phyloP scores from a whole-genome alignment of 495 filamentous ascomycete species.

The Annulohypoxylon maeteangense region DNA sequence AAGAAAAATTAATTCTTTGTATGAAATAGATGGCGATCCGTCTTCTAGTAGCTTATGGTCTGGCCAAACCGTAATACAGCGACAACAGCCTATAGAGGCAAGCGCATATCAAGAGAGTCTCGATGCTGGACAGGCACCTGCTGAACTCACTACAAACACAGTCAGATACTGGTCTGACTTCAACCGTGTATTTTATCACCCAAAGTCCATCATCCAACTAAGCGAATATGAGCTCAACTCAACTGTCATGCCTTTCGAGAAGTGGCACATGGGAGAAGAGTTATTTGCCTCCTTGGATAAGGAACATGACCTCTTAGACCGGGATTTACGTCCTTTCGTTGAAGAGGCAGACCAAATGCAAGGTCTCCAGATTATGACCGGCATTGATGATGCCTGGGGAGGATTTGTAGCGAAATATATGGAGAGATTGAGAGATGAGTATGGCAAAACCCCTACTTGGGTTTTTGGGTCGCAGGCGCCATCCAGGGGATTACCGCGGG shows the following conservation, averaged over 20 bases:
- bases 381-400: slow-evolving; percentile 91
- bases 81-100: slow-evolving; percentile 70
- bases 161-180: slow-evolving; percentile 98
- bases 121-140: slow-evolving; percentile 71
- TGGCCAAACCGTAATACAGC: slow-evolving; percentile 73
- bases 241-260: slow-evolving; percentile 81
- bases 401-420: slow-evolving; percentile 84
- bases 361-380: slow-evolving; percentile 82
- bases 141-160: slow-evolving; percentile 70
- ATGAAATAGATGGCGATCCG: slow-evolving; percentile 70
- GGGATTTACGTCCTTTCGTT: slow-evolving; percentile 84
- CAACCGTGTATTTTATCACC: slow-evolving; percentile 90
- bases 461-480: slow-evolving; percentile 83
- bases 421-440: slow-evolving; percentile 87
- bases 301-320: slow-evolving; percentile 87
- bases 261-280: slow-evolving; percentile 81
- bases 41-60: slow-evolving; percentile 71
- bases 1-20: slow-evolving; percentile 87
- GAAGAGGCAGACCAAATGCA: slow-evolving; percentile 96
- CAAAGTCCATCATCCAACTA: slow-evolving; percentile 86
- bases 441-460: slow-evolving; percentile 85
- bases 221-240: slow-evolving; percentile 87
- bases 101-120: slow-evolving; percentile 82
- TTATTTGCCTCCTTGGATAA: slow-evolving; percentile 83
- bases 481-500: slow-evolving; percentile 63